Base-by-base conservation (phyloP, 495 filamentous ascomycete species). In the Hypoxylon lienhwacheense region DNA sequence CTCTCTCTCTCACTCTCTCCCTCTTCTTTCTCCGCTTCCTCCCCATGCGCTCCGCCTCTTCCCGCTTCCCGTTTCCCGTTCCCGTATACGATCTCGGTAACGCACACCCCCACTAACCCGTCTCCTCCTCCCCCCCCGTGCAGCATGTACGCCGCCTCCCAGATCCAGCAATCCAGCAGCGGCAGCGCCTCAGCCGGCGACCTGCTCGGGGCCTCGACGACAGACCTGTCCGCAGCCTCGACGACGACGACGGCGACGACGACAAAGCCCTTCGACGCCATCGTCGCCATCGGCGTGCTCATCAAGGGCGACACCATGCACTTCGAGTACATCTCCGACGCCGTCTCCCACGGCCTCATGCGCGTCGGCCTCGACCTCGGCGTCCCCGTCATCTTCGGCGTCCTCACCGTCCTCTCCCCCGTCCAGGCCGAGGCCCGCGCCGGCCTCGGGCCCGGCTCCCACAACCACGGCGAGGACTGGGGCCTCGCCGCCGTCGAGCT, bases 281-380 rank as follows among this genome's bases (percentile, higher is more conserved):
- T 97, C 39, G 89, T 98, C 52, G 91, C 93, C 47, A 91, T 98
- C 58, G 93, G 93, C 37, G 91, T 95, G 31, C 81, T 98, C 20
- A 96, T 98, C 70, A 98, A 98, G 75, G 93, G 93, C 59, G 88
- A 95, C 66, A 98, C 93, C 12, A 96, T 95, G 88, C 93, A 98
- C 68, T 97, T 97, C 62, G 91, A 98, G 71, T 96, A 97, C 69
- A 97, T 97, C 52, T 78, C 91, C n/a, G 91, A 95, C 53, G 85
- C 88, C 28, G 89, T 92, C 15, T 87, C 83, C 14, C 87, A 93
- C 31, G 93, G 90, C 7, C 76, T 98, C 57, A 98, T 98, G 93
- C 85, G 88, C 44, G 85, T 98, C 45, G 90, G 93, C 60, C 73
- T 97, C 20, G 92, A 97, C 67, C 81, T 83, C 10, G 89, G 88